Evolutionary conservation across 192 early-diverging fungal genomes (phyloP), one percentile per base, ranked within the genome.

Genomic region (Rhizophagus sp.): DNA sequence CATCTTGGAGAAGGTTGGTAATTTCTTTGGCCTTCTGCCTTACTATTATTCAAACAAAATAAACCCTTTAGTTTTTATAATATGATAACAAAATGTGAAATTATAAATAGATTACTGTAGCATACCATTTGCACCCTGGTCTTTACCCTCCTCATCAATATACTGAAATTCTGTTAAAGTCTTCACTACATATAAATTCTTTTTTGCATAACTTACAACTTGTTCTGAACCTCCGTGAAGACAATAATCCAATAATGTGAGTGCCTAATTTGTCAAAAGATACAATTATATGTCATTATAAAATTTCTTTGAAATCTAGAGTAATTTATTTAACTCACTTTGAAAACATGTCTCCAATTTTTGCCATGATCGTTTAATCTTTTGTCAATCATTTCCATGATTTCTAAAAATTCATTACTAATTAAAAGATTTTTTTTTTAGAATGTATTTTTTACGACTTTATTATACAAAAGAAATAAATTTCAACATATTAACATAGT

Each of bases 361-460:
- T 96, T 97, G 50, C 98, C 98, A 81, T 93, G 93, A 86, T 99
- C 98, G 81, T 98, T 98, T 82, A 99, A 86, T 11, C 97, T 91
- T 89, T 97, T 98, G 83, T 99, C 97, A 39, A 99, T 82, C 85
- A 99, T 97, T 80, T 98, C 96, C 97, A 99, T 98, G 69, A 99
- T 95, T 79, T 96, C 97, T 75, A 96, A 69, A 89, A 97, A 98
- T 65, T 96, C 94, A 66, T 92, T 62, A 63, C 57, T 57, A 39
- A 12, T 33, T 4, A 41, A 33, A 22, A 9, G 19, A 3, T 33
- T 15, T 19, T 33, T 74, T 33, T 34, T 10, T n/a, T 44, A 41
- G 41, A 39, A 44, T 12, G 13, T 25, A n/a, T 71, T 39, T 44
- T 24, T 76, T 19, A 22, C 24, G 9, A 66, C 6, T 33, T 24